Evolutionary conservation across 2,329 filamentous ascomycete species (phyloP).

Genomic region (Hypoxylon sp.): DNA sequence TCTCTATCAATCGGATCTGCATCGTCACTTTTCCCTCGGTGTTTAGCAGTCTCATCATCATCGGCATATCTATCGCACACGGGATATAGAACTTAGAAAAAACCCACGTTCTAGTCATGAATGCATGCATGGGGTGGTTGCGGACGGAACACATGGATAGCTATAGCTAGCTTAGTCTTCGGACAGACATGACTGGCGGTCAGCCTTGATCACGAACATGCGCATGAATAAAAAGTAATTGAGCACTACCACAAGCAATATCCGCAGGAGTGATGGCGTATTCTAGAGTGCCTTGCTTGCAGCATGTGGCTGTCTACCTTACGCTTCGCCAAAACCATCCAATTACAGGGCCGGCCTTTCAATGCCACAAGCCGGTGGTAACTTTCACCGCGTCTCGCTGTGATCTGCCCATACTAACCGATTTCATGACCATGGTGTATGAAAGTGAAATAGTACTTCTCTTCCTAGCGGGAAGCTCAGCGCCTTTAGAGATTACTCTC

Average conservation of each 20-base stretch:
- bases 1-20: slow-evolving; percentile 18
- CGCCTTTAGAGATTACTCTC: background rate
- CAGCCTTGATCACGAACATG: slow-evolving; percentile 15
- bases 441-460: background rate
- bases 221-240: slow-evolving; percentile 37
- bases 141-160: slow-evolving; percentile 9
- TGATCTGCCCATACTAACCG: background rate
- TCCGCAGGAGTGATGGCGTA: background rate
- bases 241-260: slow-evolving; percentile 4
- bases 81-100: slow-evolving; percentile 16
- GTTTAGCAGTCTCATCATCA: slow-evolving; percentile 18
- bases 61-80: slow-evolving; percentile 20
- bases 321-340: background rate
- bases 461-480: background rate
- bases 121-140: slow-evolving; percentile 21
- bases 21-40: slow-evolving; percentile 19
- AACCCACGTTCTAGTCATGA: slow-evolving; percentile 24
- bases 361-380: background rate
- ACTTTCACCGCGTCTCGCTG: background rate
- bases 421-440: background rate
- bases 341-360: background rate
- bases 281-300: slow-evolving; percentile 1
- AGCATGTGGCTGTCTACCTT: background rate
- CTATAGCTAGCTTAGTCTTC: slow-evolving; percentile 32
- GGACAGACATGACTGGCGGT: slow-evolving; percentile 12